Conservation (phyloP, 202 grass and related monocot species). For the Thinopyrum obtusiflorum region DNA sequence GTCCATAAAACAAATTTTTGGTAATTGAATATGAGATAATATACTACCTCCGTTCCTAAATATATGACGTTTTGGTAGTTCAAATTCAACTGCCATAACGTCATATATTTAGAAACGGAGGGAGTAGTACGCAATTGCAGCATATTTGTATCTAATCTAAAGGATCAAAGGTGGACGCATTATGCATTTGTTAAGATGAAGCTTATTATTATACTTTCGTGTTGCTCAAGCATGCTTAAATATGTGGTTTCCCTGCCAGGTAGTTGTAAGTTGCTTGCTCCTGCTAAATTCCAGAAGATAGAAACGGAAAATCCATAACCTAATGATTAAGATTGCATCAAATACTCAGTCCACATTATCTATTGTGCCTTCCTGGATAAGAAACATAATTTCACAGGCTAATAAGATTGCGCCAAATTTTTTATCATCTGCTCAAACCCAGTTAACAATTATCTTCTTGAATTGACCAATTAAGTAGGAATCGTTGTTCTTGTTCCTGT, state of each 20-base stretch:
- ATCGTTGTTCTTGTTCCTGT: background rate
- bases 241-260: background rate
- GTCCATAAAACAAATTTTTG: background rate
- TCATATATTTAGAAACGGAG: too few species aligned
- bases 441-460: conserved; percentile 2
- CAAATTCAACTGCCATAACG: too few species aligned
- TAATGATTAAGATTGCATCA: background rate
- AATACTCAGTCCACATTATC: background rate
- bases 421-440: background rate
- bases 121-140: too few species aligned
- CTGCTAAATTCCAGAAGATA: background rate
- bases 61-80: too few species aligned
- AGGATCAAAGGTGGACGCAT: background rate
- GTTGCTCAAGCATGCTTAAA: conserved; percentile 7
- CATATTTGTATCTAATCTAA: too few species aligned
- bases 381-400: background rate
- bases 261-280: background rate
- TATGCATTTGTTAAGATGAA: background rate
- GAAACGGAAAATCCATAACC: background rate
- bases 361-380: background rate
- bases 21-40: background rate
- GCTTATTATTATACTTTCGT: background rate
- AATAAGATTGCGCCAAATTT: background rate
- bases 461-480: conserved; percentile 12
- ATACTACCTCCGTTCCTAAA: background rate